Conservation (phyloP, 2,329 filamentous ascomycete genomes). For the Botrytis galanthina region DNA sequence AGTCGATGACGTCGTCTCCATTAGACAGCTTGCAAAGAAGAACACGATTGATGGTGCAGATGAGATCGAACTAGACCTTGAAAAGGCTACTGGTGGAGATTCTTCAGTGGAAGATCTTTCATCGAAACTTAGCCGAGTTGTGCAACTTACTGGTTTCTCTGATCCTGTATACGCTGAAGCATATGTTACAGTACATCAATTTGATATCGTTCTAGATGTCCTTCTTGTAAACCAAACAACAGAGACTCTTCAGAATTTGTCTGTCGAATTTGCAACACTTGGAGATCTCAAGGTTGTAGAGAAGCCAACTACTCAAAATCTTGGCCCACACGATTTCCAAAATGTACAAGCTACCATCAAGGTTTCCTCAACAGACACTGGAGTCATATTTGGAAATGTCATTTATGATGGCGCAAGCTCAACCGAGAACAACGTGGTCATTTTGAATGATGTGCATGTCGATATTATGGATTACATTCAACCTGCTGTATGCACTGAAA, state of each 20-base stretch:
- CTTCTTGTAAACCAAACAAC: constrained; percentile 95
- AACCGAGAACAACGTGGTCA: constrained; percentile 93
- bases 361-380: constrained; percentile 95
- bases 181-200: constrained; percentile 98
- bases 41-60: constrained; percentile 78
- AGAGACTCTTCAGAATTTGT: constrained; percentile 94
- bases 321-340: constrained; percentile 93
- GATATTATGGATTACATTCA: constrained; percentile 99
- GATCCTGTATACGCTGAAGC: constrained; percentile 98
- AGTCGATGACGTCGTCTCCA: constrained; percentile 90
- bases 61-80: constrained; percentile 84
- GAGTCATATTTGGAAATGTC: constrained; percentile 98
- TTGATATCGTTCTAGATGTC: constrained; percentile 96
- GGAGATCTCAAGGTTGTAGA: constrained; percentile 98
- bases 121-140: constrained; percentile 92
- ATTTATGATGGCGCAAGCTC: constrained; percentile 93
- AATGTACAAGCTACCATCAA: constrained; percentile 99
- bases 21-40: constrained; percentile 91
- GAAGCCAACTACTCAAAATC: constrained; percentile 90
- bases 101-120: constrained; percentile 78
- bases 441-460: constrained; percentile 95
- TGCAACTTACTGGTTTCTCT: constrained; percentile 96
- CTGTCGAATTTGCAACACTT: constrained; percentile 96
- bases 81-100: constrained; percentile 92
- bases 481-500: constrained; percentile 93